phyloP scores from a whole-genome alignment of 352 stramenopile species.

The Heterotrichella gracilis region DNA sequence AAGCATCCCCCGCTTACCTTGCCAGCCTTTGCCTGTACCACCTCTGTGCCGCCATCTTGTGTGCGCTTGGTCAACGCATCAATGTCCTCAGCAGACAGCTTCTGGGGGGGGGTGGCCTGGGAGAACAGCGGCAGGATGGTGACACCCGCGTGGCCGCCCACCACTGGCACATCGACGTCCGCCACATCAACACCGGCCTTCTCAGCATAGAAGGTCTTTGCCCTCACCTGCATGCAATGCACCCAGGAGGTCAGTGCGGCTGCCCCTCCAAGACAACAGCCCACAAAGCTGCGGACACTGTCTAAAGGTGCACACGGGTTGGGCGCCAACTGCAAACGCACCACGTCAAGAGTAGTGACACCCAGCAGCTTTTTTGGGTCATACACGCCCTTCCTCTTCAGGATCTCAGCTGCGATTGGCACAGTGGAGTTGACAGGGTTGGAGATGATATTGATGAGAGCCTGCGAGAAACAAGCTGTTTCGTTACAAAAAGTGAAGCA shows the following conservation, averaged over 20 bases:
- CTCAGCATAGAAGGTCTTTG: slow-evolving; percentile 71
- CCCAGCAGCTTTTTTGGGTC: slow-evolving; percentile 64
- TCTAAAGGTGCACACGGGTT: too few species aligned
- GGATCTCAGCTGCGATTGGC: slow-evolving; percentile 89
- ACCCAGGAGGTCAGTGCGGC: too few species aligned
- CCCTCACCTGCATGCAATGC: too few species aligned
- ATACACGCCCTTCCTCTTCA: slow-evolving; percentile 52
- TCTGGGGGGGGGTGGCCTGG: too few species aligned
- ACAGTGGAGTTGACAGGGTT: slow-evolving; percentile 99
- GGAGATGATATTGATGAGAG: slow-evolving; percentile 76
- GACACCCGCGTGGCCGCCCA: slow-evolving; percentile 87
- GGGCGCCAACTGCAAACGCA: too few species aligned
- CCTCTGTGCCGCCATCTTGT: slow-evolving; percentile 69
- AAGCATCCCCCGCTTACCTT: too few species aligned
- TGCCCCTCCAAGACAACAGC: too few species aligned
- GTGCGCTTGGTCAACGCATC: slow-evolving; percentile 75
- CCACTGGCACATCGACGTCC: slow-evolving; percentile 62
- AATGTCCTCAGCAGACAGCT: too few species aligned
- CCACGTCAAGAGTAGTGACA: slow-evolving; percentile 89
- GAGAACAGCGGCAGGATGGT: slow-evolving; percentile 87
- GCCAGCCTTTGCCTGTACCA: slow-evolving; percentile 83
- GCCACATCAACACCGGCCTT: slow-evolving; percentile 29
- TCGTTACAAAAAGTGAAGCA: too few species aligned
- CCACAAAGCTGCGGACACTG: too few species aligned
- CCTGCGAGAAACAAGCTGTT: too few species aligned